Conservation (phyloP, 2,329 filamentous ascomycete genomes). For the Calonectria crousiana region DNA sequence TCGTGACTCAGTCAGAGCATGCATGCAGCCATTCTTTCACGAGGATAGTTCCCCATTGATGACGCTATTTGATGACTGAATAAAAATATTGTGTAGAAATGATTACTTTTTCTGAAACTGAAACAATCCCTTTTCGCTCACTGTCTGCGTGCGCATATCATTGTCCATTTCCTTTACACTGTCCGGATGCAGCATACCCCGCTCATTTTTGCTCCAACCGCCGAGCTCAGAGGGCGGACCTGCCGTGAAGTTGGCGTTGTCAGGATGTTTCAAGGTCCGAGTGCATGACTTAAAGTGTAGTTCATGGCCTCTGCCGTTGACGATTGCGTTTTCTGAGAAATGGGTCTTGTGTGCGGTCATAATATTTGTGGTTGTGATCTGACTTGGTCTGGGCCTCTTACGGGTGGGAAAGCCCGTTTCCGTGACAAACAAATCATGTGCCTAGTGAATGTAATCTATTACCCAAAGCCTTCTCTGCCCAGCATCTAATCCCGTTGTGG, state of each 20-base stretch:
- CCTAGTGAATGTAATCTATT: too few species aligned
- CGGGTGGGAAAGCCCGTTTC: too few species aligned
- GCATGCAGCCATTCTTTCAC: neutral
- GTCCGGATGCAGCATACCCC: neutral
- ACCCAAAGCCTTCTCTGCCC: too few species aligned
- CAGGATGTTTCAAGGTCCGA: neutral
- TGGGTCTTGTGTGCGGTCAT: too few species aligned
- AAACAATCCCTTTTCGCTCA: neutral
- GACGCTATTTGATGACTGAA: neutral
- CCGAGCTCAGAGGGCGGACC: neutral
- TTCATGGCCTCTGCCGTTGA: neutral
- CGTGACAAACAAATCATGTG: too few species aligned
- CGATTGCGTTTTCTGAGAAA: too few species aligned
- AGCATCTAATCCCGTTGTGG: too few species aligned
- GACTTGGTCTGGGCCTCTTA: too few species aligned
- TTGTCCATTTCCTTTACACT: neutral
- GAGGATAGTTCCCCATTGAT: too few species aligned
- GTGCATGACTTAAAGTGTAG: neutral
- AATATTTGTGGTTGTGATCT: too few species aligned
- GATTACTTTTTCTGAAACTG: neutral
- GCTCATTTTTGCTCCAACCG: neutral
- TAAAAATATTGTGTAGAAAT: neutral
- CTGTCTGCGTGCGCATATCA: neutral
- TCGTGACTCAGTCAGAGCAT: neutral
- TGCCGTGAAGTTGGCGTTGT: neutral